phyloP scores from a whole-genome alignment of 108 stramenopile species.

The Pinguiococcus pyrenoidosus region DNA sequence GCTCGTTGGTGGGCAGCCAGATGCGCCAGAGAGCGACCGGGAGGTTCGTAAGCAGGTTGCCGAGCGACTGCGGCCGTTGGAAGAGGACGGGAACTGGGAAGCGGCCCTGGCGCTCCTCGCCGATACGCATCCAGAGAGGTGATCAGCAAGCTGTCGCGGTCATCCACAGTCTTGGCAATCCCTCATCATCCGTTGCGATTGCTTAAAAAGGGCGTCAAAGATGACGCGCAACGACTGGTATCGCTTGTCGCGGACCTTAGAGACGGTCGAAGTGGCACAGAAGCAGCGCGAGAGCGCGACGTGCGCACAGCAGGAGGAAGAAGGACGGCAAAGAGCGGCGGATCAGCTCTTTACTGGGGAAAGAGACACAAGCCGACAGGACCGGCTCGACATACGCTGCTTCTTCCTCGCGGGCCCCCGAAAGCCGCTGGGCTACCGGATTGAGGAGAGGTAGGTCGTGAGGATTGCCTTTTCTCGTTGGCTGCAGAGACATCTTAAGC shows the following conservation, averaged over 20 bases:
- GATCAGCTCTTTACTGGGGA: conserved; percentile 54
- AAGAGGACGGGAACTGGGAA: conserved; percentile 51
- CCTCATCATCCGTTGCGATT: conserved; percentile 1
- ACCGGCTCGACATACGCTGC: conserved; percentile 74
- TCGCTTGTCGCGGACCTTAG: conserved; percentile 64
- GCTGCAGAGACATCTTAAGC: neutral
- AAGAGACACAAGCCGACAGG: conserved; percentile 35
- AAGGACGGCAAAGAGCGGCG: conserved; percentile 20
- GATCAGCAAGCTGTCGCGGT: neutral
- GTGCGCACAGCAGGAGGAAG: neutral
- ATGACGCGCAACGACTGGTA: conserved; percentile 76
- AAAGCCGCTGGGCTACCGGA: conserved; percentile 56
- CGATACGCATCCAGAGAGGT: neutral
- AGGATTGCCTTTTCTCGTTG: neutral
- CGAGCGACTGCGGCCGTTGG: conserved; percentile 17
- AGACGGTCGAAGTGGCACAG: conserved; percentile 48
- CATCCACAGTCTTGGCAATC: neutral
- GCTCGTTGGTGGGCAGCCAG: conserved; percentile 82
- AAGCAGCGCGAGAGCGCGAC: conserved; percentile 16
- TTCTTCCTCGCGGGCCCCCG: conserved; percentile 84
- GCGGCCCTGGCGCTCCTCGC: conserved; percentile 16
- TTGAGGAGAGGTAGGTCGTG: conserved; percentile 45
- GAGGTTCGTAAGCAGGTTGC: conserved; percentile 9
- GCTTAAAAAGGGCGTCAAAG: conserved; percentile 46
- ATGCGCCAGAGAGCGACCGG: conserved; percentile 51